phyloP scores from a whole-genome alignment of 2,329 filamentous ascomycete species.

The Colletotrichum tropicale region DNA sequence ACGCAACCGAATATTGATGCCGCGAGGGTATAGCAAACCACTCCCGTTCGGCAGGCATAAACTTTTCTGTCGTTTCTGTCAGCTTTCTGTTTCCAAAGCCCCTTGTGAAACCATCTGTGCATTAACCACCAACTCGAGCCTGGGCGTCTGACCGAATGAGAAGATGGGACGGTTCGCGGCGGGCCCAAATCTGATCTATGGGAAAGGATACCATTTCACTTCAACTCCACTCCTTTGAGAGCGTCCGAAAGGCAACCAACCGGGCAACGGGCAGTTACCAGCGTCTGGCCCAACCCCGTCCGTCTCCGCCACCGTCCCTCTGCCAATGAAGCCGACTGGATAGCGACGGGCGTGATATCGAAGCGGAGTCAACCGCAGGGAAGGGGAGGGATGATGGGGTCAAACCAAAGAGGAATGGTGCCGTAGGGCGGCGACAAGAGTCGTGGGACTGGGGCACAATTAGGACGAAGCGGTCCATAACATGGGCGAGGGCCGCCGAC shows the following conservation, averaged over 20 bases:
- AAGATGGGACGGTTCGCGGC: conserved; percentile 10
- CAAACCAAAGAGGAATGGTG: not conserved
- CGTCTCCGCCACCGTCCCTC: not conserved
- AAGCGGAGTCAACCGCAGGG: not conserved
- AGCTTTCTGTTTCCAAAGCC: conserved; percentile 12
- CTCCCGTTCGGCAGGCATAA: conserved; percentile 2
- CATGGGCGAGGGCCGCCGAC: not conserved
- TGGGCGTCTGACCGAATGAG: conserved; percentile 1
- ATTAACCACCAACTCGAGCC: not conserved
- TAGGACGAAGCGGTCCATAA: conserved; percentile 12
- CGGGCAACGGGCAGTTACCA: not conserved
- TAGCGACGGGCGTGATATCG: not conserved
- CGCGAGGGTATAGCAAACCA: not conserved
- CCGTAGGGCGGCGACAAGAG: not conserved
- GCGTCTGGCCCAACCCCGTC: not conserved
- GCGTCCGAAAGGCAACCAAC: not conserved
- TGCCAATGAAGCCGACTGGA: not conserved
- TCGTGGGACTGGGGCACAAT: not conserved
- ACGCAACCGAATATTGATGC: conserved; percentile 11
- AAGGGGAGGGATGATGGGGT: not conserved
- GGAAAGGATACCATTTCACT: not conserved
- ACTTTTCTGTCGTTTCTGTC: not conserved
- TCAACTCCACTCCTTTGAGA: not conserved
- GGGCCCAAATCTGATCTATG: conserved; percentile 7
- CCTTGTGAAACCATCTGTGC: conserved; percentile 17